Base-by-base conservation (phyloP, 345 rosid species). In the Salix suchowensis region DNA sequence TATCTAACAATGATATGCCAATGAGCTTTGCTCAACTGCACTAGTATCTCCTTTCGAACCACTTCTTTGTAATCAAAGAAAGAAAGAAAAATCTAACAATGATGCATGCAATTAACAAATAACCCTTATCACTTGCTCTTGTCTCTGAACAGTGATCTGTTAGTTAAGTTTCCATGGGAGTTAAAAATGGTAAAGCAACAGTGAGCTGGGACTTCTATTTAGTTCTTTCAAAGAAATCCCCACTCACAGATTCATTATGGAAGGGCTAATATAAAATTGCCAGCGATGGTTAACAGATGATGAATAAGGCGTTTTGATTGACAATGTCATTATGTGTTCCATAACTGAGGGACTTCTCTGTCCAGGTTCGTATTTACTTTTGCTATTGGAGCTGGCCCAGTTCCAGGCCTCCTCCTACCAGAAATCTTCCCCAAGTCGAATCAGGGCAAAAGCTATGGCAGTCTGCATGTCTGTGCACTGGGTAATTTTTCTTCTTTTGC, bases 361-460 rank as follows among this genome's bases (percentile, higher is more conserved):
- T 85, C 65, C 90, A 96, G 99, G 92, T 93, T 91, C 79, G 99
- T 96, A 77, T 83, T 96, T 30, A 85, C 98, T 67, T 96, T 96
- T 85, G 90, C 99, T 36, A 37, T 92, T 24, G 99, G 99, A 87
- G 99, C 98, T 82, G 99, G 99, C 74, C 99, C 98, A 66, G 98
- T 96, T 79, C 98, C 99, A 26, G 85, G 92, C 84, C 91, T 96
- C 66, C 98, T 96, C 77, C 90, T 96, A 16, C 97, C 99, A 71
- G 99, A 96, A 77, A 96, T 96, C 61, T 93, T 96, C 77, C 89
- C 97, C 39, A 84, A 84, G 88, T 84, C 93, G 95, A 71, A 96
- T 96, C 48, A 85, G 99, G 79, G 99, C 98, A 42, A 96, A 89
- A 84, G 98, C 99, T 81, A 91, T 93, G 97, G 98, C 98, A 7